Evolutionary conservation across 495 filamentous ascomycete species (phyloP).

Genomic region (Tuber melanosporum): DNA sequence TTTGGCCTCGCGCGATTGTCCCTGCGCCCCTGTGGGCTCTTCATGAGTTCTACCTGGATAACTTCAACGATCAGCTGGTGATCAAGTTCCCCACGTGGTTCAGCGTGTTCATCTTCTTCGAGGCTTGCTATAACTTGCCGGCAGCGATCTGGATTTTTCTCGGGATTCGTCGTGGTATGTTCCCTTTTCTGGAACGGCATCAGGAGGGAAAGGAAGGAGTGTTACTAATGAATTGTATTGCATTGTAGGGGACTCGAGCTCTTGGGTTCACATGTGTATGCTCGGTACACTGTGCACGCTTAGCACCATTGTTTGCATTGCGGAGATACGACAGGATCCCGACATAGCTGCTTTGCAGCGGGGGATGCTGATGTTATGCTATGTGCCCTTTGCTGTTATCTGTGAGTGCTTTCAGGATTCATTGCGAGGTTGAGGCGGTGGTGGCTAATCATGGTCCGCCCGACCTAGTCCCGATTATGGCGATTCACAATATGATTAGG

Average conservation of each 20-base stretch:
- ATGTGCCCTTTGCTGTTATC: slow-evolving; percentile 26
- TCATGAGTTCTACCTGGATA: slow-evolving; percentile 34
- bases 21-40: slow-evolving; percentile 21
- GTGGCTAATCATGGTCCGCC: not conserved
- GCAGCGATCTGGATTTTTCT: slow-evolving; percentile 32
- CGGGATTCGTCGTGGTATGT: slow-evolving; percentile 17
- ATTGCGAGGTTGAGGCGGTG: not conserved
- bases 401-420: slow-evolving; percentile 17
- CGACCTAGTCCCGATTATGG: not conserved
- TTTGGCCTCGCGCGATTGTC: slow-evolving; percentile 33
- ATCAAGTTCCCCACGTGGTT: slow-evolving; percentile 38
- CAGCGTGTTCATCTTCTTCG: slow-evolving; percentile 18
- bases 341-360: slow-evolving; percentile 26
- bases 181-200: no score
- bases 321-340: slow-evolving; percentile 20
- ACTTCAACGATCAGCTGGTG: slow-evolving; percentile 35
- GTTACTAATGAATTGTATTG: not conserved
- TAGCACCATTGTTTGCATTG: slow-evolving; percentile 4
- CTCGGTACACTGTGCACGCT: not conserved
- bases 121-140: slow-evolving; percentile 33
- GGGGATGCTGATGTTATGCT: slow-evolving; percentile 23
- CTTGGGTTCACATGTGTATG: slow-evolving; percentile 4
- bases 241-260: not conserved
- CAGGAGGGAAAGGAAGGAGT: not conserved
- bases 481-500: slow-evolving; percentile 1